These are phyloP conservation scores for Jasminum sambac DNA, from an alignment of 257 asterid species.

Conservation along the genomic window DNA sequence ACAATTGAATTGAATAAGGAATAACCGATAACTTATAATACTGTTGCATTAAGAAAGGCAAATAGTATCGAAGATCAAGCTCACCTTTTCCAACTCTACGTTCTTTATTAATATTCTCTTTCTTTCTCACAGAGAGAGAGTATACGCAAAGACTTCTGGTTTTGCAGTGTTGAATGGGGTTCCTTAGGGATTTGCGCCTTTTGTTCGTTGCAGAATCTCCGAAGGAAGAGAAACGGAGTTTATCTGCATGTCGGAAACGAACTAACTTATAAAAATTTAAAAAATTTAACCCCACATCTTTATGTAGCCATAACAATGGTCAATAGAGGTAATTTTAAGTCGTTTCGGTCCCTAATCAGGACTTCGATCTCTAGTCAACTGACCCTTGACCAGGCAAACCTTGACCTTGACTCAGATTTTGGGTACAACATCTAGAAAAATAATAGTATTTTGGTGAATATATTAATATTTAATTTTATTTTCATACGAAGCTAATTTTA, in stretches of 20 bases:
- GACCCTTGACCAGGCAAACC: too few relatives aligned
- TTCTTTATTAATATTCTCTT: constrained; percentile 4
- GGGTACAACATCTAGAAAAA: too few relatives aligned
- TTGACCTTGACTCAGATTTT: too few relatives aligned
- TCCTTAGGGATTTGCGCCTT: constrained; percentile 31
- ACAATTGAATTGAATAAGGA: constrained; percentile 15
- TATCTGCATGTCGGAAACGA: neutral
- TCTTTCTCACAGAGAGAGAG: constrained; percentile 9
- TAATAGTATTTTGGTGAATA: too few relatives aligned
- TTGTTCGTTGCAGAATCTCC: constrained; percentile 27
- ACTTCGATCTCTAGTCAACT: too few relatives aligned
- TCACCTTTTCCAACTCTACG: constrained; percentile 24
- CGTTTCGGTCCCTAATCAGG: too few relatives aligned
- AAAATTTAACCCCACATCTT: too few relatives aligned
- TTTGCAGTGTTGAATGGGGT: constrained; percentile 21
- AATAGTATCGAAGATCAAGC: constrained; percentile 11
- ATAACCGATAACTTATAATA: constrained; percentile 16
- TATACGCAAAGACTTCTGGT: constrained; percentile 49
- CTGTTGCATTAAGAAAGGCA: constrained; percentile 10
- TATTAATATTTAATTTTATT: too few relatives aligned
- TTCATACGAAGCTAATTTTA: too few relatives aligned
- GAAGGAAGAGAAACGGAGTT: constrained; percentile 5
- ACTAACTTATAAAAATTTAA: too few relatives aligned
- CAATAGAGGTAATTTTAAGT: too few relatives aligned
- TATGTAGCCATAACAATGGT: too few relatives aligned